phyloP scores from a whole-genome alignment of 1,284 basidiomycete species.

The Cutaneotrichosporon cavernicola region DNA sequence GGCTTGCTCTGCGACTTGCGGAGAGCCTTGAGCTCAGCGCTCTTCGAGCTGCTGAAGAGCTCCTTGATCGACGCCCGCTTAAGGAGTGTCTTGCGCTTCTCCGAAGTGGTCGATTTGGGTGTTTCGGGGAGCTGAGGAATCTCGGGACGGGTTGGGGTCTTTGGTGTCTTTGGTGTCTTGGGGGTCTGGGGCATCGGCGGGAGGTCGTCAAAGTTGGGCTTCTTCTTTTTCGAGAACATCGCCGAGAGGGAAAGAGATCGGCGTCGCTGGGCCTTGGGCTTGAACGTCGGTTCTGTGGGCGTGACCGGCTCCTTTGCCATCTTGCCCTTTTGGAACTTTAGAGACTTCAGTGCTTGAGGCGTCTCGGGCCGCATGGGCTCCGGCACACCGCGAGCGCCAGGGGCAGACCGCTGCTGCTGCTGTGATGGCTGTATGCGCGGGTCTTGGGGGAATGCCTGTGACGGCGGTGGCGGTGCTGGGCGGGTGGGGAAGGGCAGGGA shows the following conservation, averaged over 20 bases:
- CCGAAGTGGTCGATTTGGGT: conserved; percentile 5
- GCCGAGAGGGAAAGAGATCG: conserved; percentile 20
- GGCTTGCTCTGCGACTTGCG: conserved; percentile 25
- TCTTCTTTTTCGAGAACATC: conserved; percentile 21
- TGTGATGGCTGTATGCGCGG: not conserved
- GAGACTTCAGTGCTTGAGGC: conserved; percentile 7
- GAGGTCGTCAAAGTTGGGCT: conserved; percentile 11
- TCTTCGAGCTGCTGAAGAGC: conserved; percentile 15
- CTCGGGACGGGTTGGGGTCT: conserved; percentile 2
- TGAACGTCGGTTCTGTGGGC: not conserved
- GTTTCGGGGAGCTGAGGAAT: conserved; percentile 2
- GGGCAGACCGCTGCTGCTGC: not conserved
- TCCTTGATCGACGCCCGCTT: conserved; percentile 19
- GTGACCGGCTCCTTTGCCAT: not conserved
- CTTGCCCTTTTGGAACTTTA: conserved; percentile 10
- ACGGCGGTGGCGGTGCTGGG: not conserved
- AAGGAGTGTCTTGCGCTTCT: conserved; percentile 17
- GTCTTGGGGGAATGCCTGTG: not conserved
- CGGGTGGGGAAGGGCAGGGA: not conserved
- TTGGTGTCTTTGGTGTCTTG: conserved; percentile 1
- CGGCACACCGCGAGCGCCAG: not conserved
- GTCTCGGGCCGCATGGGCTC: conserved; percentile 1
- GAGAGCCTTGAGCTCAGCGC: conserved; percentile 11
- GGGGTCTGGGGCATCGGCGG: conserved; percentile 7
- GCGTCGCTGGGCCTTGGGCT: conserved; percentile 12